Evolutionary conservation across 2,329 filamentous ascomycete species (phyloP).

Genomic region (Tricladium varicosporioides): DNA sequence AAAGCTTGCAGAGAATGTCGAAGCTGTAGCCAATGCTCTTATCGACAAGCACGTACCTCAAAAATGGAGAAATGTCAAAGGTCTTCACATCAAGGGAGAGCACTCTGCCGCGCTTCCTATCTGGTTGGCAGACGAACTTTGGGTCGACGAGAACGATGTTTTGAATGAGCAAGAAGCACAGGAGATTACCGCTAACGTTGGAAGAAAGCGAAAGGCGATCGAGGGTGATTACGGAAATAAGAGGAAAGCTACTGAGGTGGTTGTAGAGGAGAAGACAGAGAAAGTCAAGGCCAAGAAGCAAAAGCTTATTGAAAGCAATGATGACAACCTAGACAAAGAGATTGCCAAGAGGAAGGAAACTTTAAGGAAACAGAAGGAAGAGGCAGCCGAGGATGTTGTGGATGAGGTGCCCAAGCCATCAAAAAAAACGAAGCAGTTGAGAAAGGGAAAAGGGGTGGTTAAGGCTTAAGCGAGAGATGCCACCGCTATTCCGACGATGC

Average conservation of each 20-base stretch:
- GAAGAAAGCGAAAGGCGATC: constrained; percentile 53
- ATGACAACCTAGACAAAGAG: constrained; percentile 36
- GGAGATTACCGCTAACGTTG: constrained; percentile 45
- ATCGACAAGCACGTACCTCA: constrained; percentile 79
- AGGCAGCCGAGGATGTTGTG: constrained; percentile 28
- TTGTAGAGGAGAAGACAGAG: constrained; percentile 23
- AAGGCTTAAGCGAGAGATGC: neutral
- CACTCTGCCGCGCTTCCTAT: constrained; percentile 82
- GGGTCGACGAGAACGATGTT: constrained; percentile 75
- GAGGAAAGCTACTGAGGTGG: neutral
- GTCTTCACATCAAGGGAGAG: constrained; percentile 86
- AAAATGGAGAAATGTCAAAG: constrained; percentile 82
- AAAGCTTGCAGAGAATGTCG: constrained; percentile 77
- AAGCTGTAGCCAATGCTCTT: constrained; percentile 66
- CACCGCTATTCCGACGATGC: neutral
- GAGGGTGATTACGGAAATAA: constrained; percentile 33
- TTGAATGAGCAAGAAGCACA: constrained; percentile 53
- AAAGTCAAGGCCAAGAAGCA: constrained; percentile 40
- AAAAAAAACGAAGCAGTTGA: constrained; percentile 8
- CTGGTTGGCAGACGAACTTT: constrained; percentile 90
- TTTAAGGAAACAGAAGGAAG: constrained; percentile 37
- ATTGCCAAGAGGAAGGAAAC: constrained; percentile 36
- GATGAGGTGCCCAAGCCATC: constrained; percentile 23
- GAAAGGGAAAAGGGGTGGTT: constrained; percentile 1
- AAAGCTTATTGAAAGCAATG: constrained; percentile 32